Percentiles rank a stretch among this genome's conserved stretches.
These are phyloP conservation scores for Globisporangium emineosum DNA, from an alignment of 352 stramenopile genomes.

Conservation along the genomic window DNA sequence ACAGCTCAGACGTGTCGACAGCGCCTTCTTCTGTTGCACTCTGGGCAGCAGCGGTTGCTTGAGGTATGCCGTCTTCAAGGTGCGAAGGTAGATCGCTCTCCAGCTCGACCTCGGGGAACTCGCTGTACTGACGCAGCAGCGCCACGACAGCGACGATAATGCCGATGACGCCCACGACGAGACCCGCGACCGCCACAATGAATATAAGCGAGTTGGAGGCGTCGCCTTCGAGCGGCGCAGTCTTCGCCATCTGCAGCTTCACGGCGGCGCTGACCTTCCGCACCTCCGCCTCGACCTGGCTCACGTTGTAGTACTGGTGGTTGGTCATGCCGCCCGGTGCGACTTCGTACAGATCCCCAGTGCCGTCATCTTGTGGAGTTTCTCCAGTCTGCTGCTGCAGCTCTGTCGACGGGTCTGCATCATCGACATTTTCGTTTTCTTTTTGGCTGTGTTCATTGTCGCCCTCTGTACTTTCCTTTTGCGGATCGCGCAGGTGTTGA, in stretches of 20 bases:
- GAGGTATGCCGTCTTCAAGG: not conserved
- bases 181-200: constrained; percentile 12
- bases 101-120: constrained; percentile 4
- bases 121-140: constrained; percentile 17
- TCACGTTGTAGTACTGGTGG: constrained; percentile 13
- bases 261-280: constrained; percentile 12
- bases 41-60: not conserved
- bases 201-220: constrained; percentile 14
- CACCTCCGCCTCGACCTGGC: constrained; percentile 4
- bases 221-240: constrained; percentile 13
- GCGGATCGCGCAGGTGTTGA: not conserved
- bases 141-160: constrained; percentile 21
- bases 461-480: not conserved
- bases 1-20: not conserved
- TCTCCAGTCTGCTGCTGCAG: not conserved
- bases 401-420: not conserved
- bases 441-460: too few relatives aligned
- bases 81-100: constrained; percentile 13
- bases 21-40: not conserved
- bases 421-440: too few relatives aligned
- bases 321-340: not conserved
- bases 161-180: constrained; percentile 17
- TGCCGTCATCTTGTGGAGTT: not conserved
- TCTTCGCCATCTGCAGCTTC: constrained; percentile 19
- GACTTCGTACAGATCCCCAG: not conserved